Base-by-base conservation (phyloP, 139 green algal genomes). In the Trebouxia sp. region DNA sequence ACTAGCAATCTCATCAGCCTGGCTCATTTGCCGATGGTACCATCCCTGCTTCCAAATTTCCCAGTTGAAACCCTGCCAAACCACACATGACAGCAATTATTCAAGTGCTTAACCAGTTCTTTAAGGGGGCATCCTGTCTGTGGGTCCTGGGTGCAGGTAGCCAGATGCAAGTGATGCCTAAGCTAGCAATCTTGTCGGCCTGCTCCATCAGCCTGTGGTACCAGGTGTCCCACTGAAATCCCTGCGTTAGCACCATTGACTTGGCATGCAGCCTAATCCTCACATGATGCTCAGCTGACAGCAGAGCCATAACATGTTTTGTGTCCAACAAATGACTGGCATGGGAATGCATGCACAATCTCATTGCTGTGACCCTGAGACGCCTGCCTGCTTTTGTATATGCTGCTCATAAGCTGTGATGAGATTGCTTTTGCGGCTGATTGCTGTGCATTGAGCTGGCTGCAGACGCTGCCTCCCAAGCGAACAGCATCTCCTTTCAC, bases 111-210 rank as follows among this genome's bases (percentile, higher is more conserved):
- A 15, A 56, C 12, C 48, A 15, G 48, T 15, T 26, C 48, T 26
- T 15, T 15, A 56, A 15, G 14, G 14, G 14, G 48, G 14, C 48
- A 56, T 12, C 48, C 12, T 12, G 48, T 15, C 12, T 15, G 15
- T 15, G 14, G 48, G 12, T 12, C 48, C 48, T 15, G 15, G 48
- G 14, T 56, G 48, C 48, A 56, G 48, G 12, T 12, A 15, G 15
- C 14, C 14, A 26, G 4, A 99, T 76, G n/a, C 85, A 80, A 5
- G 94, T 98, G 87, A 98, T 94, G 58, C 96, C 96, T 35, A 85
- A 26, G 11, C 90, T 87, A 8, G 90, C 87, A 28, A 98, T 89
- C n/a, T 85, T 35, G 8, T 39, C 74, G 26, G 75, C 80, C 65
- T 91, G 76, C 55, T 87, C 81, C 53, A 87, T 86, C 39, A 85